Conservation (phyloP, 2,329 filamentous ascomycete species). For the Acephala macrosclerotiorum region DNA sequence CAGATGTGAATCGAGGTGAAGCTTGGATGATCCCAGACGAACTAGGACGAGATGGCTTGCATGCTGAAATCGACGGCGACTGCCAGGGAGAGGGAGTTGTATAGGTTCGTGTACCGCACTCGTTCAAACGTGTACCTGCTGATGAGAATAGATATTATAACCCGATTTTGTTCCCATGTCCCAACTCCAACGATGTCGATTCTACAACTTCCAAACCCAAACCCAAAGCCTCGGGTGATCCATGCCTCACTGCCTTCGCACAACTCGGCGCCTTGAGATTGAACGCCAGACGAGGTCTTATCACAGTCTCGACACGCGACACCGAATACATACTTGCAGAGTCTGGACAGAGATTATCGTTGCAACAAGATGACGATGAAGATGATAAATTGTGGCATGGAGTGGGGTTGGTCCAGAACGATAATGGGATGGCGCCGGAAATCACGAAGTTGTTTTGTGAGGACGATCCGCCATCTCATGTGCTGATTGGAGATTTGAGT, state of each 20-base stretch:
- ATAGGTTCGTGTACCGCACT: constrained; percentile 28
- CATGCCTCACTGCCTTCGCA: constrained; percentile 52
- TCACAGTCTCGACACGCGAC: constrained; percentile 45
- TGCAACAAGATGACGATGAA: constrained; percentile 40
- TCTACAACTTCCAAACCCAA: constrained; percentile 18
- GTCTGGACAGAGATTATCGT: constrained; percentile 34
- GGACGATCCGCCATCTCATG: constrained; percentile 25
- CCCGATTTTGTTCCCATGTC: constrained; percentile 12
- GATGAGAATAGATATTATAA: constrained; percentile 33
- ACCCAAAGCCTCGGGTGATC: constrained; percentile 44
- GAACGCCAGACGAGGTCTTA: constrained; percentile 53
- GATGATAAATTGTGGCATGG: constrained; percentile 42
- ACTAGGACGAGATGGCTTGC: constrained; percentile 11
- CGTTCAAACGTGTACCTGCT: neutral
- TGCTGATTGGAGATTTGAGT: constrained; percentile 48
- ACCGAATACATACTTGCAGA: constrained; percentile 41
- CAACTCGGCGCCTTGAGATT: constrained; percentile 59
- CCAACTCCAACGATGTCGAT: constrained; percentile 15
- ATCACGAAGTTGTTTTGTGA: constrained; percentile 32
- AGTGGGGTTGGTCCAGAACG: constrained; percentile 31
- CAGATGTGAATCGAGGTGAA: constrained; percentile 1
- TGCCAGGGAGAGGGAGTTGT: constrained; percentile 38
- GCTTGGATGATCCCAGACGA: constrained; percentile 5
- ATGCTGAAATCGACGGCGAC: constrained; percentile 5
- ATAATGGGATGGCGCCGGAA: constrained; percentile 28